Percentiles rank a stretch among this genome's conserved stretches.
phyloP scores from a whole-genome alignment of 768 basidiomycete species.

The Lactarius deliciosus region DNA sequence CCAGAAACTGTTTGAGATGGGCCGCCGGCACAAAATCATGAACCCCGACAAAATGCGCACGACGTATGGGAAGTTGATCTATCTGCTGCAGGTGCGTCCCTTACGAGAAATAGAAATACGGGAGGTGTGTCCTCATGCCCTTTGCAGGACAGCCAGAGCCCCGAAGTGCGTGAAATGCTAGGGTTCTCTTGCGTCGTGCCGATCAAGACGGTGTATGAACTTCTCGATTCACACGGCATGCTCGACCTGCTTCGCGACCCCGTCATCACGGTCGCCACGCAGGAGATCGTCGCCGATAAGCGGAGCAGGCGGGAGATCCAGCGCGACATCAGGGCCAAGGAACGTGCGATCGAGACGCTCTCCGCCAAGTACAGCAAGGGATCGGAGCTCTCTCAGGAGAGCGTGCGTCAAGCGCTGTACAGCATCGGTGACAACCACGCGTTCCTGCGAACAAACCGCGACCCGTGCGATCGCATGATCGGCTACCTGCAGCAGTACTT shows the following conservation, averaged over 20 bases:
- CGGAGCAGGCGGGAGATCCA: conserved; percentile 77
- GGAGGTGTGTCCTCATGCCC: conserved; percentile 19
- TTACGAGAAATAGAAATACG: background rate
- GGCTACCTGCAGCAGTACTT: conserved; percentile 71
- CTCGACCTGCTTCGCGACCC: conserved; percentile 74
- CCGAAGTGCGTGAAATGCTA: conserved; percentile 77
- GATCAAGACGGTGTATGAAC: conserved; percentile 69
- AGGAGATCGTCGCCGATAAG: conserved; percentile 74
- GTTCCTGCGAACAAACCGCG: conserved; percentile 81
- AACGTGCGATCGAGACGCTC: conserved; percentile 78
- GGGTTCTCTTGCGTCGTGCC: conserved; percentile 76
- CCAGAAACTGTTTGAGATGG: conserved; percentile 77
- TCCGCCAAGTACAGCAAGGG: conserved; percentile 59
- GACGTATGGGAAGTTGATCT: conserved; percentile 84
- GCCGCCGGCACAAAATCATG: conserved; percentile 86
- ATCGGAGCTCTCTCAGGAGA: conserved; percentile 57
- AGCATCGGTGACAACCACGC: conserved; percentile 91
- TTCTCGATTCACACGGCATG: conserved; percentile 65
- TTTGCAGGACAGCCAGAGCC: conserved; percentile 76
- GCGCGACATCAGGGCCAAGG: conserved; percentile 79
- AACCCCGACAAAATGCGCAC: conserved; percentile 91
- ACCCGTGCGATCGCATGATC: conserved; percentile 88
- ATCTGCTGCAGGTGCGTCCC: conserved; percentile 67
- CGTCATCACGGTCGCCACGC: conserved; percentile 71
- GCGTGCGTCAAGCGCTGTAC: conserved; percentile 75